phyloP scores from a whole-genome alignment of 257 asterid species.

The Parsonsia alboflavescens region DNA sequence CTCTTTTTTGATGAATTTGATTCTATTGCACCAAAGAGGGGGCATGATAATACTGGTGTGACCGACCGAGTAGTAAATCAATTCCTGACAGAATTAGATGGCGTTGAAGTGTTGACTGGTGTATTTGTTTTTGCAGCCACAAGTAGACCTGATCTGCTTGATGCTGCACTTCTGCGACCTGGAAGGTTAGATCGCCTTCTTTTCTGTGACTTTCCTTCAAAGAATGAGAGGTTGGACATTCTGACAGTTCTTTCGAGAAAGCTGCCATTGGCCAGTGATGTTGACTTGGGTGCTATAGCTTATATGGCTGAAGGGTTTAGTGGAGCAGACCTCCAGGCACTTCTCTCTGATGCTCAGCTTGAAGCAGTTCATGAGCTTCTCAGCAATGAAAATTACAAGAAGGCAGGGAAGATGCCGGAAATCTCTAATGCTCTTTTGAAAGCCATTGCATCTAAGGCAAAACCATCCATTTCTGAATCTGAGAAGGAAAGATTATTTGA shows the following conservation, averaged over 20 bases:
- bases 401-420: conserved; percentile 53
- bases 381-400: conserved; percentile 34
- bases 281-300: conserved; percentile 58
- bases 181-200: conserved; percentile 94
- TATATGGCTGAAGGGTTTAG: conserved; percentile 80
- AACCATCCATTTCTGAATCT: conserved; percentile 75
- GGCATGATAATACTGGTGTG: conserved; percentile 96
- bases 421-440: conserved; percentile 55
- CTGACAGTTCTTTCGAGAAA: conserved; percentile 80
- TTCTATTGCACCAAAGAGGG: conserved; percentile 96
- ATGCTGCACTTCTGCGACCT: conserved; percentile 97
- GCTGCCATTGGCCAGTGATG: conserved; percentile 76
- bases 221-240: conserved; percentile 70
- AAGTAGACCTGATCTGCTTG: conserved; percentile 97
- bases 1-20: conserved; percentile 96
- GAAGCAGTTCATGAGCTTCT: conserved; percentile 81
- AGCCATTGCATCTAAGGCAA: conserved; percentile 64
- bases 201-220: conserved; percentile 90
- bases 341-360: conserved; percentile 88
- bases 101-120: conserved; percentile 96
- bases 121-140: conserved; percentile 99
- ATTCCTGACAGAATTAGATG: conserved; percentile 92
- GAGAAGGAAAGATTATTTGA: conserved; percentile 70
- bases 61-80: conserved; percentile 97
- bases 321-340: conserved; percentile 98